Conservation (phyloP, 108 stramenopile genomes). For the Epipyxis sp. region DNA sequence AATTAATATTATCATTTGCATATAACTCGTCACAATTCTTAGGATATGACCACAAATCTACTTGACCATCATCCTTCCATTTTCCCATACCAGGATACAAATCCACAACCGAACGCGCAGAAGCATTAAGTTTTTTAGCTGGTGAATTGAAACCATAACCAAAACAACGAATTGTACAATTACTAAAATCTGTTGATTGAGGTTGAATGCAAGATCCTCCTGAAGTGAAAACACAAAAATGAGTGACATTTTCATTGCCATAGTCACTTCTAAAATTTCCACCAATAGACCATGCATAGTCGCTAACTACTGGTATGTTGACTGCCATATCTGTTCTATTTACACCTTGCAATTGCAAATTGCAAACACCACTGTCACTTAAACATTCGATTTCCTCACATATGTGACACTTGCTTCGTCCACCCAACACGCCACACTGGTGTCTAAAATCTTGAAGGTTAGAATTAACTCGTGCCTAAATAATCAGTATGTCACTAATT, state of each 20-base stretch:
- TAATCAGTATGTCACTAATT: background rate
- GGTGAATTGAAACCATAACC: conserved; percentile 46
- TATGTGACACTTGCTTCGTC: conserved; percentile 67
- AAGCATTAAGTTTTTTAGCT: conserved; percentile 28
- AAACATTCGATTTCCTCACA: conserved; percentile 73
- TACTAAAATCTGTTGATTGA: conserved; percentile 57
- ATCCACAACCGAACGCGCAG: conserved; percentile 26
- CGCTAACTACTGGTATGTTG: conserved; percentile 66
- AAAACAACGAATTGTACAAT: conserved; percentile 68
- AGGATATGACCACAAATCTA: background rate
- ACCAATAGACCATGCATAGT: conserved; percentile 76
- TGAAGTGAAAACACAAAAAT: conserved; percentile 68
- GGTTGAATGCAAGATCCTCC: conserved; percentile 49
- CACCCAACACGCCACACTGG: conserved; percentile 61
- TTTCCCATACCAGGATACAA: conserved; percentile 58
- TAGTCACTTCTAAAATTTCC: conserved; percentile 73
- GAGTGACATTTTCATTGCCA: conserved; percentile 55
- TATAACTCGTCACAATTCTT: background rate
- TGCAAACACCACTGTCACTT: conserved; percentile 44
- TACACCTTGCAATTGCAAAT: conserved; percentile 72
- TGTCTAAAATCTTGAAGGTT: conserved; percentile 71
- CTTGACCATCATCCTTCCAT: background rate
- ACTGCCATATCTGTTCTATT: conserved; percentile 43
- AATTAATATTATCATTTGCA: background rate
- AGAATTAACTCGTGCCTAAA: conserved; percentile 56